Percentiles rank a stretch among this genome's conserved stretches.
Conservation (phyloP, 805 yeast species). For the Trichomonascus vanleenenianus region DNA sequence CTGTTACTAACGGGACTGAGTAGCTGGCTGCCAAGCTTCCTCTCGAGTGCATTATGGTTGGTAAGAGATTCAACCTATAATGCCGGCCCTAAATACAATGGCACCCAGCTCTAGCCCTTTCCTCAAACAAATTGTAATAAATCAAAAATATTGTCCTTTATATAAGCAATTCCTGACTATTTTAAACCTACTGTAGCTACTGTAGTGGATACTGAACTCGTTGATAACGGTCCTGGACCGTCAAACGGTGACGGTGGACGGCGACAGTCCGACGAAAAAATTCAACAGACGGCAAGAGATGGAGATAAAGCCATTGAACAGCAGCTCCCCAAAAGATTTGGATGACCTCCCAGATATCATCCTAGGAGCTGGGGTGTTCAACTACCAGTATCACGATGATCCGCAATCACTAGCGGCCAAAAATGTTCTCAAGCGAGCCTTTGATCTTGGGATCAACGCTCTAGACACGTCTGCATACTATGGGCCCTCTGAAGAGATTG, state of each 20-base stretch:
- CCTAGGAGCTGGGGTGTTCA: slow-evolving; percentile 86
- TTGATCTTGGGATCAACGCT: slow-evolving; percentile 62
- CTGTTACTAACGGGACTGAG: no score
- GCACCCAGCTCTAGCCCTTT: no score
- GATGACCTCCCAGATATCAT: slow-evolving; percentile 40
- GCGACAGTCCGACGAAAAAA: neutral
- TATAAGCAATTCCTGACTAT: no score
- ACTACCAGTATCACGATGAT: slow-evolving; percentile 65
- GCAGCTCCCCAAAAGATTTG: neutral
- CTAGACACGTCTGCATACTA: slow-evolving; percentile 91
- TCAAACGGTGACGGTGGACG: neutral
- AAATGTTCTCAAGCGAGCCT: slow-evolving; percentile 52
- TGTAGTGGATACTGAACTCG: no score
- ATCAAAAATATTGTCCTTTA: no score
- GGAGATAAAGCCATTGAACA: neutral
- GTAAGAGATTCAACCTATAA: no score
- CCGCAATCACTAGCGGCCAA: slow-evolving; percentile 54
- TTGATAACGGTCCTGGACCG: no score
- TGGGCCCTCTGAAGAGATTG: slow-evolving; percentile 73
- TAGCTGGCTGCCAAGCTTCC: no score
- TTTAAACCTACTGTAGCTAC: no score
- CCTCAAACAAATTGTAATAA: no score
- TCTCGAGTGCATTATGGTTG: no score
- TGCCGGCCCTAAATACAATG: no score
- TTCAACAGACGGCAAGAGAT: neutral